Evolutionary conservation across 2,329 filamentous ascomycete genomes (phyloP).

Genomic region (Metarhizium sp.): DNA sequence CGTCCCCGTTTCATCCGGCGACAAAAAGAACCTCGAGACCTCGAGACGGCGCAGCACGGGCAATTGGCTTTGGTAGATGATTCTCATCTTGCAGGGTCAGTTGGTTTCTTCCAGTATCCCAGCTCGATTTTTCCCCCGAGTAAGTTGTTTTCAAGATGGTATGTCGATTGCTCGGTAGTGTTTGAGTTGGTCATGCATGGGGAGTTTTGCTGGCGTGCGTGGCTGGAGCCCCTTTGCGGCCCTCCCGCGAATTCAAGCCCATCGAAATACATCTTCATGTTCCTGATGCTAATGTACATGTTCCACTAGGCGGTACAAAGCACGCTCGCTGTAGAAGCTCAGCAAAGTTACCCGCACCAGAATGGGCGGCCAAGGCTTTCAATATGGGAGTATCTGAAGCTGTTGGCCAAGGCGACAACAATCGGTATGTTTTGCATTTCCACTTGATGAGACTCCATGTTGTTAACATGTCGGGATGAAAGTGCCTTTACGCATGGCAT

Average conservation of each 20-base stretch:
- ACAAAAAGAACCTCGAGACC: too few relatives aligned
- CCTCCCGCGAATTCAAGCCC: too few relatives aligned
- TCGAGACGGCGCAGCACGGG: neutral
- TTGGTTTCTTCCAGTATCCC: neutral
- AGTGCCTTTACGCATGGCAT: constrained; percentile 4
- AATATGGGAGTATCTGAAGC: constrained; percentile 4
- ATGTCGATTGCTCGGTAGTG: too few relatives aligned
- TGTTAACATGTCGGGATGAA: neutral
- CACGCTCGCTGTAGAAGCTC: neutral
- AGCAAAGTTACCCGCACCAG: neutral
- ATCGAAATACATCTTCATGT: too few relatives aligned
- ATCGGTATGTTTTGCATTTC: constrained; percentile 1
- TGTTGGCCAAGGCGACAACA: constrained; percentile 4
- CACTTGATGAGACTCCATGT: neutral
- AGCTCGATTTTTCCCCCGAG: too few relatives aligned
- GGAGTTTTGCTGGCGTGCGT: too few relatives aligned
- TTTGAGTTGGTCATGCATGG: too few relatives aligned
- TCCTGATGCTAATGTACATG: neutral
- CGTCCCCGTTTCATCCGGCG: neutral
- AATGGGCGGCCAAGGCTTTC: constrained; percentile 4
- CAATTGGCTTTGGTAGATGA: neutral
- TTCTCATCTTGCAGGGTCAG: neutral
- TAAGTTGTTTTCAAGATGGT: too few relatives aligned
- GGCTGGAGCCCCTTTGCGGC: too few relatives aligned
- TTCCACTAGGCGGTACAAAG: neutral